phyloP scores from a whole-genome alignment of 495 filamentous ascomycete genomes.

The Aspergillus carlsbadensis region DNA sequence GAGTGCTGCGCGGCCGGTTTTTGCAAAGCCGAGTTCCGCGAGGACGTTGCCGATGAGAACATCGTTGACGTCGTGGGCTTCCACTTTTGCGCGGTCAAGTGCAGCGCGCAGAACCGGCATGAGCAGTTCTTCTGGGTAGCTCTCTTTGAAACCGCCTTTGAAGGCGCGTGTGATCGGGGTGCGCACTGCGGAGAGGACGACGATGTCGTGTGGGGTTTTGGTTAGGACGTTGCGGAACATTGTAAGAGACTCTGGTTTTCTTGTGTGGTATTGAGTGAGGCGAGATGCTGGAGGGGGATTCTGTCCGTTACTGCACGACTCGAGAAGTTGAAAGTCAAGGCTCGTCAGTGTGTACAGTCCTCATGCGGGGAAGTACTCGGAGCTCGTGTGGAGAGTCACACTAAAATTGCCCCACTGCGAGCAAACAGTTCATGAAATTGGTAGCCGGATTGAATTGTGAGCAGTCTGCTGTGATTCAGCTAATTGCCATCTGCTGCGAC shows the following conservation, averaged over 20 bases:
- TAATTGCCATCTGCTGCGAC: background rate
- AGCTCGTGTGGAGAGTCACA: no score
- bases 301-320: no score
- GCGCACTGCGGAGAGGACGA: slow-evolving; percentile 76
- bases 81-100: slow-evolving; percentile 48
- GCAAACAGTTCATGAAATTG: background rate
- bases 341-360: no score
- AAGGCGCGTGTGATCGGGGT: slow-evolving; percentile 68
- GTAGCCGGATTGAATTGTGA: no score
- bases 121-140: slow-evolving; percentile 73
- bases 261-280: no score
- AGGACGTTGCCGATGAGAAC: slow-evolving; percentile 78
- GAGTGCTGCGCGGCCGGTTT: slow-evolving; percentile 76
- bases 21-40: slow-evolving; percentile 76
- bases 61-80: slow-evolving; percentile 62
- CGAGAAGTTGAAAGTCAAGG: no score
- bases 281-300: no score
- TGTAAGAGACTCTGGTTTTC: background rate
- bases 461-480: background rate
- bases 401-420: background rate
- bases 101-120: slow-evolving; percentile 54
- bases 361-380: no score
- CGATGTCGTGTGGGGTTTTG: slow-evolving; percentile 70
- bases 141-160: slow-evolving; percentile 85
- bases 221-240: slow-evolving; percentile 25